Evolutionary conservation across 139 green algal species (phyloP).

Genomic region (Nannochloris sp.): DNA sequence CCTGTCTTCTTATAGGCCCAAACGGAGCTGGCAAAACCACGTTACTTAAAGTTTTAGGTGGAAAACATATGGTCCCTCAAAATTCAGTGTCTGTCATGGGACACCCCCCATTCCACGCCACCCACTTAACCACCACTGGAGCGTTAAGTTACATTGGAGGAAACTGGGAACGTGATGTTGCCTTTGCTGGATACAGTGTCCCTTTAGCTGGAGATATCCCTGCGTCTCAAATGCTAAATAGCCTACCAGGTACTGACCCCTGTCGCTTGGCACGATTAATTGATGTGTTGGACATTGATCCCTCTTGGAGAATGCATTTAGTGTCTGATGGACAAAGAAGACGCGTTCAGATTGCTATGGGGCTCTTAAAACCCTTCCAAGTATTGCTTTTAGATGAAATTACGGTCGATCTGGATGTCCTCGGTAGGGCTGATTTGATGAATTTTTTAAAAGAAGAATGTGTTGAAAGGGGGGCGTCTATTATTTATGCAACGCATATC

Average conservation of each 20-base stretch:
- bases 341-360: conserved; percentile 87
- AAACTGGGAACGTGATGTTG: conserved; percentile 89
- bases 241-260: conserved; percentile 56
- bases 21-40: conserved; percentile 89
- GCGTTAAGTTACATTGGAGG: conserved; percentile 87
- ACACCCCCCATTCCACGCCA: conserved; percentile 86
- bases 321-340: conserved; percentile 88
- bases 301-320: conserved; percentile 67
- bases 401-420: conserved; percentile 97
- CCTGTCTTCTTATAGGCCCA: conserved; percentile 74
- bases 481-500: conserved; percentile 98
- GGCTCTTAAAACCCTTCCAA: conserved; percentile 77
- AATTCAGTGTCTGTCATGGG: conserved; percentile 66
- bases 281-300: conserved; percentile 80
- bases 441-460: conserved; percentile 76
- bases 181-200: conserved; percentile 75
- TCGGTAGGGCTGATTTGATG: conserved; percentile 87
- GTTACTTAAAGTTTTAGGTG: conserved; percentile 74
- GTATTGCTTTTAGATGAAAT: conserved; percentile 85
- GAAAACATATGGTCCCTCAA: conserved; percentile 85
- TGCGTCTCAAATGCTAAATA: conserved; percentile 79
- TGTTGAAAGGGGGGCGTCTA: conserved; percentile 44
- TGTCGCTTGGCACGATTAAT: conserved; percentile 57
- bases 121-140: conserved; percentile 66
- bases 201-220: conserved; percentile 68